Percentiles rank a stretch among this genome's conserved stretches.
Evolutionary conservation across 345 rosid species (phyloP).

Genomic region (Fremontodendron californicum): DNA sequence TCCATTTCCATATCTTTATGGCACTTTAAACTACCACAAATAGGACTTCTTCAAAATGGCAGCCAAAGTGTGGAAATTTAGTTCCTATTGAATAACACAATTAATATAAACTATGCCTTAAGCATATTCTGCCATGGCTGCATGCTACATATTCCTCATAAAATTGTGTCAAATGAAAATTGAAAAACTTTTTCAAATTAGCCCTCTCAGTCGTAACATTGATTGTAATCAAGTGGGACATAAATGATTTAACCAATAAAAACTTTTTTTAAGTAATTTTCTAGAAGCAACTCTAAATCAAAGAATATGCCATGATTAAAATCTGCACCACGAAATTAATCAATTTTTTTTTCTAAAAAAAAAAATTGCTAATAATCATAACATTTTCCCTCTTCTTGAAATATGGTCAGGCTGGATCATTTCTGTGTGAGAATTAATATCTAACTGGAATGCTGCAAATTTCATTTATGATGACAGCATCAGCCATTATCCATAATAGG

Average conservation of each 20-base stretch:
- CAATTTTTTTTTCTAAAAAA: too few relatives aligned
- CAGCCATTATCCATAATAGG: neutral
- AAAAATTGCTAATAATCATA: too few relatives aligned
- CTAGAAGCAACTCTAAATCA: neutral
- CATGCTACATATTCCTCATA: neutral
- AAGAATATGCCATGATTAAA: neutral
- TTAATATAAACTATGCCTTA: neutral
- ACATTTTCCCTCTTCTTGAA: neutral
- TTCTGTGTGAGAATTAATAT: too few relatives aligned
- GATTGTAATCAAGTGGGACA: too few relatives aligned
- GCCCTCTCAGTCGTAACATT: too few relatives aligned
- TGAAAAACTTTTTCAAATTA: too few relatives aligned
- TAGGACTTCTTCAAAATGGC: neutral
- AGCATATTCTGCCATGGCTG: neutral
- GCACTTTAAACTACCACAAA: neutral
- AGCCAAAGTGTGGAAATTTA: neutral
- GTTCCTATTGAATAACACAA: neutral
- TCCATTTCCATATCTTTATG: neutral
- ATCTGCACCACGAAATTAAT: too few relatives aligned
- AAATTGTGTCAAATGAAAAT: neutral
- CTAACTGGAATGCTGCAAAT: neutral
- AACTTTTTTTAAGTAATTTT: too few relatives aligned
- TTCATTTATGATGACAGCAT: conserved; percentile 4
- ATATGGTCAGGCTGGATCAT: neutral
- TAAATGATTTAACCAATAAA: too few relatives aligned